A percentile compares a stretch with the other conserved stretches of the same genome.
Evolutionary conservation across 176 grass and related monocot genomes (phyloP).

Genomic region (Pontederia crassipes): DNA sequence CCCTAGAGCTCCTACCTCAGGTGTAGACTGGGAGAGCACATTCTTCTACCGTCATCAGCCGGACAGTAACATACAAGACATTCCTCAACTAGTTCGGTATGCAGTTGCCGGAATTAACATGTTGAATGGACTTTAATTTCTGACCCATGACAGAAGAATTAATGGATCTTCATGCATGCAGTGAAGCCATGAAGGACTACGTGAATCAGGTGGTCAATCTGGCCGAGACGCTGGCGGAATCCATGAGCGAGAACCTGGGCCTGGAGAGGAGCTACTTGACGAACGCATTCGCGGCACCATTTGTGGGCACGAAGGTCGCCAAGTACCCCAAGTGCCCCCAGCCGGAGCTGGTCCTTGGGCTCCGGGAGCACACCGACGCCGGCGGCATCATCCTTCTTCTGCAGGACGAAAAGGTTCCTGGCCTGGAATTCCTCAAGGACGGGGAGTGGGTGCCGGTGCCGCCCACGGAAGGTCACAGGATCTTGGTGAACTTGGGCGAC

Average conservation of each 20-base stretch:
- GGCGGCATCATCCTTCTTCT: conserved; percentile 7
- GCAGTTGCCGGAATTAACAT: not conserved
- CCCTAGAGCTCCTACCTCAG: conserved; percentile 16
- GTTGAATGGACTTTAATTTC: too few relatives aligned
- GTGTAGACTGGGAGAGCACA: conserved; percentile 68
- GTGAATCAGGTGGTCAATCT: conserved; percentile 38
- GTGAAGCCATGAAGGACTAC: conserved; percentile 27
- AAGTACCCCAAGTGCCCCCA: conserved; percentile 49
- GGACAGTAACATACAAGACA: conserved; percentile 35
- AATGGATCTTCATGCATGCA: conserved; percentile 16
- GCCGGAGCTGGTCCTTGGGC: conserved; percentile 41
- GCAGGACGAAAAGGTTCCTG: conserved; percentile 11
- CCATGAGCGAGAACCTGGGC: conserved; percentile 59
- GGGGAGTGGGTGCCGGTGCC: conserved; percentile 43
- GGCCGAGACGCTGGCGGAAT: conserved; percentile 35
- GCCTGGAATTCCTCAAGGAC: conserved; percentile 63
- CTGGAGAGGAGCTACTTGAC: conserved; percentile 40
- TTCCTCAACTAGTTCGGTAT: conserved; percentile 40
- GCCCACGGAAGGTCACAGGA: conserved; percentile 38
- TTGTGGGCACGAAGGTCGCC: conserved; percentile 53
- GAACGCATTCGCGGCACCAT: conserved; percentile 41
- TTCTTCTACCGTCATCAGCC: conserved; percentile 68
- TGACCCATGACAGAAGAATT: conserved; percentile 15
- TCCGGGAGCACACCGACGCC: conserved; percentile 50
- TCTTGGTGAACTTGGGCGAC: conserved; percentile 58